Evolutionary conservation across 108 stramenopile genomes (phyloP), one percentile per base, ranked within the genome.

Genomic region (Schizochytrium sp.): DNA sequence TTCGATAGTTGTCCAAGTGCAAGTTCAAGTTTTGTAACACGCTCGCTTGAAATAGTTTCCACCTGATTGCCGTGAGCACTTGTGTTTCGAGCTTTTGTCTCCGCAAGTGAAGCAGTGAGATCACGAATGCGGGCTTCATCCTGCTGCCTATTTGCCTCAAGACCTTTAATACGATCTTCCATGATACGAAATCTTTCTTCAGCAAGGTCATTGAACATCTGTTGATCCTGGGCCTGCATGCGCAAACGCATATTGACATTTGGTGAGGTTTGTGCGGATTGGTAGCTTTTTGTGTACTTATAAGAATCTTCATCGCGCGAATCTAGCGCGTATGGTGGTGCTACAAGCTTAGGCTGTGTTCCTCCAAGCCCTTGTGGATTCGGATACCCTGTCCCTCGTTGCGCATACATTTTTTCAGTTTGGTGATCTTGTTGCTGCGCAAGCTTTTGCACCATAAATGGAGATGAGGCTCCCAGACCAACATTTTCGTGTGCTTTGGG

Each of bases 181-280:
- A 69, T 69, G 7, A 44, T 44, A 7, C 64, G 64, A 38, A 69
- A 69, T 12, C 64, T 38, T 15, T 69, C 64, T 44, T 69, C 64
- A 44, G 44, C 42, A 38, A 44, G 42, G 64, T 69, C 64, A 69
- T 69, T 38, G 5, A 69, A 5, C 64, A 69, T 69, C 44, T 69
- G 64, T 15, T 69, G 64, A 44, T 69, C 44, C 28, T 69, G 64
- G 1, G 64, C 12, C 1, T 69, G 64, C 64, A 69, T 69, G 10
- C 64, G 64, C 7, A 69, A 15, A 13, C 64, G 64, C 64, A 69
- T 69, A 7, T 69, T 44, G 44, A 69, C 64, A 69, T 69, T 69
- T 38, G 64, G 64, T 44, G 64, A 69, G 12, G 64, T 15, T 69
- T 0, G 42, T 38, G 57, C 10, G 17, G 57, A 58, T 10, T 10